Percentiles rank a stretch among this genome's conserved stretches.
These are phyloP conservation scores for Kandelia obovata DNA, from an alignment of 345 rosid genomes.

Conservation along the genomic window DNA sequence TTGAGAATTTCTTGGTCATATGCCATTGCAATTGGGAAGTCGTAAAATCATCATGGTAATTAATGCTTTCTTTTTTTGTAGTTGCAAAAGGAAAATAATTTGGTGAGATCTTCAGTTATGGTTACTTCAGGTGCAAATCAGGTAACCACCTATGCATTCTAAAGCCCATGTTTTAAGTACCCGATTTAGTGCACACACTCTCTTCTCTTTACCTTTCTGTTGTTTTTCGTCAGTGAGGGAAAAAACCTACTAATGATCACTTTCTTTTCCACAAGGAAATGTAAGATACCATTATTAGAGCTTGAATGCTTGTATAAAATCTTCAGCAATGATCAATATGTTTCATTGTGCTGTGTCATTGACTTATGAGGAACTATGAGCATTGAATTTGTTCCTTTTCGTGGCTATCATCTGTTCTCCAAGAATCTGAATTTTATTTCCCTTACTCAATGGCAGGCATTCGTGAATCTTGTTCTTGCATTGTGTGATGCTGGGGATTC, in stretches of 20 bases:
- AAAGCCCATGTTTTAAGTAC: neutral
- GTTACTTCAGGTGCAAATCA: constrained; percentile 99
- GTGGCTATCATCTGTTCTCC: neutral
- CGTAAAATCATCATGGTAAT: neutral
- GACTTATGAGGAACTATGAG: neutral
- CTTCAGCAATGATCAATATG: neutral
- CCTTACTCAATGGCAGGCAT: constrained; percentile 57
- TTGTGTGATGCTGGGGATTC: constrained; percentile 88
- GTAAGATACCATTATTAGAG: neutral
- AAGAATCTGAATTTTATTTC: constrained; percentile 7
- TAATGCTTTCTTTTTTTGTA: constrained; percentile 28
- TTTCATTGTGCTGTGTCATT: neutral
- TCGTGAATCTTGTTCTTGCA: constrained; percentile 79
- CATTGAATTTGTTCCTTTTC: neutral
- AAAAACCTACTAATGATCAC: neutral
- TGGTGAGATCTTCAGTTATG: constrained; percentile 73
- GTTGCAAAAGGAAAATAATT: constrained; percentile 68
- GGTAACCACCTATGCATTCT: constrained; percentile 32
- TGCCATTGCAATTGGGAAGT: neutral
- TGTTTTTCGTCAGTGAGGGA: neutral
- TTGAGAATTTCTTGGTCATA: neutral
- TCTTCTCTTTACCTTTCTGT: too few species aligned
- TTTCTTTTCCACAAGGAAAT: neutral
- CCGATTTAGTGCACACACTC: too few species aligned
- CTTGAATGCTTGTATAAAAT: neutral